Evolutionary conservation across 441 rosid species (phyloP), one percentile per base, ranked within the genome.

Genomic region (Eruca vesicaria): DNA sequence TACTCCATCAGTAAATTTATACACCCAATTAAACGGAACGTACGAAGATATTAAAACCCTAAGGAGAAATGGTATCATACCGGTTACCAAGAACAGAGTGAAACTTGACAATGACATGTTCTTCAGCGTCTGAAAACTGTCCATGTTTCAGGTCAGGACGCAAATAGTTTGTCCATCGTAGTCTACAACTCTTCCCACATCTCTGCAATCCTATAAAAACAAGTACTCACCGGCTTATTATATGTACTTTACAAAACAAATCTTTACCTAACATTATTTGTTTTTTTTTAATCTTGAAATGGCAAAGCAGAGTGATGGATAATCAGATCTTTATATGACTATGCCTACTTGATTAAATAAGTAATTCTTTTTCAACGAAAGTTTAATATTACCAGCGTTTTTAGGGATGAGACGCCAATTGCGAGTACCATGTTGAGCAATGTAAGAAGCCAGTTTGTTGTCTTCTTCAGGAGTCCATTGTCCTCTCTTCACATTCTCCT

Each of bases 391-490:
- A 92, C 99, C 97, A 9, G 95, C 98, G 50, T 91, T 95, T 80
- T 95, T 91, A 68, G 99, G 99, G 66, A 93, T 91, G 82, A 95
- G 97, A 21, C 97, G 95, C 97, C 98, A 95, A 84, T 91, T 95
- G 20, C 99, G 87, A 78, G 97, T 93, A 56, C 98, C 98, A 9
- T 93, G 98, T 79, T 93, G 98, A 76, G 97, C 89, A 52, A 95
- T 89, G 77, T 93, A 93, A 41, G 99, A 91, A 68, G 98, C 89
- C 68, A 96, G 87, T 79, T 96, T 93, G 84, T 96, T 96, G 82
- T 96, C 97, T 84, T 91, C 98, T 75, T 93, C 97, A 32, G 97
- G 96, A 32, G 97, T 91, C 98, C 98, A 93, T 74, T 93, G 98
- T 12, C 99, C 99, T 74, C 96, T 86, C 73, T 96, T 91, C 80